Evolutionary conservation across 73 alveolate species (phyloP).

Genomic region (Symbiodinium pilosum): DNA sequence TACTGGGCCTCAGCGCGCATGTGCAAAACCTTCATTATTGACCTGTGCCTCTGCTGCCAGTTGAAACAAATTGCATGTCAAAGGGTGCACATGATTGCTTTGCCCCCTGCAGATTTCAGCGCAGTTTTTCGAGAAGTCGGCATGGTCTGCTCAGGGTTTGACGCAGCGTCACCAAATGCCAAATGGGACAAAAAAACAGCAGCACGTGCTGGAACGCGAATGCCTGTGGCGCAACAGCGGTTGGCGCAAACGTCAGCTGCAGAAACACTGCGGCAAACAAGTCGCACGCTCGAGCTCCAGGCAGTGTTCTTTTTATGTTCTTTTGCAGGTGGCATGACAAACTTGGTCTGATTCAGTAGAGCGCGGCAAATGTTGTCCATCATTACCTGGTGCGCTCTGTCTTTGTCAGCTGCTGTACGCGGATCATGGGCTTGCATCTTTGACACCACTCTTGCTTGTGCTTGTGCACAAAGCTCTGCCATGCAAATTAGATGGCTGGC

Average conservation of each 20-base stretch:
- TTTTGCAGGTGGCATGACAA: no score
- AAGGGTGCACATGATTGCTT: no score
- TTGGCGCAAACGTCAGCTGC: not conserved
- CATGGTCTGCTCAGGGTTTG: conserved; percentile 56
- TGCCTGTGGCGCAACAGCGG: not conserved
- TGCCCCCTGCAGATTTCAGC: conserved; percentile 81
- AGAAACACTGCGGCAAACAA: not conserved
- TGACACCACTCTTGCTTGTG: not conserved
- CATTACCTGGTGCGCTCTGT: no score
- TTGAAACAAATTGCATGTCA: no score
- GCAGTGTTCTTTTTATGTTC: no score
- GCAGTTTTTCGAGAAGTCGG: conserved; percentile 92
- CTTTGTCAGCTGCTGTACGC: no score
- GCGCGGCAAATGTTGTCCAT: no score
- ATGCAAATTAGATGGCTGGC: not conserved
- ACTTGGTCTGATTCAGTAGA: no score
- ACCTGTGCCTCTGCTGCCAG: no score
- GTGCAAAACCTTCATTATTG: not conserved
- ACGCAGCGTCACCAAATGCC: no score
- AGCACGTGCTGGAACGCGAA: not conserved
- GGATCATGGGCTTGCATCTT: not conserved
- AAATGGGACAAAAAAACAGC: no score
- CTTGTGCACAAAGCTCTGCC: not conserved
- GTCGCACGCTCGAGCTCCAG: not conserved
- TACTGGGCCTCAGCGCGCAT: conserved; percentile 54